A percentile compares a stretch with the other conserved stretches of the same genome.
Conservation (phyloP, 306 rosid species). For the Quercus robur region DNA sequence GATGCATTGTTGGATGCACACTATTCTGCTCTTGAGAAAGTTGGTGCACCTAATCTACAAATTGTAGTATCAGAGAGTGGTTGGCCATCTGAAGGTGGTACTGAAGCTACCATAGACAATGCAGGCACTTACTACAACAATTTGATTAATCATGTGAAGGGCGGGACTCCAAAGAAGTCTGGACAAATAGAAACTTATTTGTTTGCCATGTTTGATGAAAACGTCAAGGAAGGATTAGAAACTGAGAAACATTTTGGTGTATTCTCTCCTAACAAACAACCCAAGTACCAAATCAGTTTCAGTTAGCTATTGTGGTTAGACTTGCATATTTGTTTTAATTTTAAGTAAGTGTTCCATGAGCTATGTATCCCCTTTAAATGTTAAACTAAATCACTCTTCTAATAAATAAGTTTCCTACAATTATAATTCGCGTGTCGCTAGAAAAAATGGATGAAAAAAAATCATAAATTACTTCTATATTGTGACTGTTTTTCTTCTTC, state of each 20-base stretch:
- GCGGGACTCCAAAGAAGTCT: slow-evolving; percentile 51
- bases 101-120: slow-evolving; percentile 19
- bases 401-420: no score
- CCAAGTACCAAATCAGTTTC: slow-evolving; percentile 37
- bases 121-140: slow-evolving; percentile 44
- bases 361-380: no score
- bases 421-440: no score
- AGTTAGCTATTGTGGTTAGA: neutral
- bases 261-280: slow-evolving; percentile 22
- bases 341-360: no score
- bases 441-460: no score
- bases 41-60: neutral
- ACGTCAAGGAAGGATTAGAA: neutral
- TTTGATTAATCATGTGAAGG: slow-evolving; percentile 41
- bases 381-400: no score
- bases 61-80: slow-evolving; percentile 72
- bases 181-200: slow-evolving; percentile 31
- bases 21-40: slow-evolving; percentile 54
- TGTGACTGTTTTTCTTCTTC: no score
- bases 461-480: no score
- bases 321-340: slow-evolving; percentile 1
- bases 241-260: slow-evolving; percentile 41
- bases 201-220: slow-evolving; percentile 51
- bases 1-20: slow-evolving; percentile 51
- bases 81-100: slow-evolving; percentile 64